Conservation (phyloP, 305 asterid genomes). For the Petunia hybrid region DNA sequence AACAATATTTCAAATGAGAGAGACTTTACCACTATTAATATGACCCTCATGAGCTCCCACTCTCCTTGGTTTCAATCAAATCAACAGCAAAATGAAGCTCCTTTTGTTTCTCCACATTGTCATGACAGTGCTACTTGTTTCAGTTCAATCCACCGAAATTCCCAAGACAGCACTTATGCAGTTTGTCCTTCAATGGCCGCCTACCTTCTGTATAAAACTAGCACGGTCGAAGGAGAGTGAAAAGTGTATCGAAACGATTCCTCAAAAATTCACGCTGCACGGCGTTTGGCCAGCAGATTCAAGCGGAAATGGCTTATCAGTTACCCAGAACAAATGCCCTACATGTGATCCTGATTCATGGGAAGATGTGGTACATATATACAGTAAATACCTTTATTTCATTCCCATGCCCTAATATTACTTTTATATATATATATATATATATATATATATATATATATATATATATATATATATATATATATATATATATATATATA, state of each 20-base stretch:
- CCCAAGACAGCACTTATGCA: not conserved
- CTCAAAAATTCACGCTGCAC: not conserved
- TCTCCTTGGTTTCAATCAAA: too few species aligned
- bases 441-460: too few species aligned
- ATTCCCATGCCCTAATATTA: too few species aligned
- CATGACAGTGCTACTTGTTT: not conserved
- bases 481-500: too few species aligned
- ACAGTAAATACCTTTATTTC: too few species aligned
- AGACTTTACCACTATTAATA: too few species aligned
- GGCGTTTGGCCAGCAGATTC: conserved; percentile 16
- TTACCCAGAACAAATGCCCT: not conserved
- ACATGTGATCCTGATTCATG: not conserved
- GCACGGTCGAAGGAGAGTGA: too few species aligned
- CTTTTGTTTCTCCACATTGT: not conserved
- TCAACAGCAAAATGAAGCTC: not conserved
- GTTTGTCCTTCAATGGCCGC: conserved; percentile 19
- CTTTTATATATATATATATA: too few species aligned
- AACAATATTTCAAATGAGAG: too few species aligned
- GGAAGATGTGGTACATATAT: not conserved
- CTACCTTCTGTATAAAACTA: accelerated
- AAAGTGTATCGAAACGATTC: not conserved
- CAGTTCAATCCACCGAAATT: not conserved
- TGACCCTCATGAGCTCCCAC: too few species aligned
- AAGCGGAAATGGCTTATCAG: accelerated
- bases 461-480: too few species aligned